phyloP scores from a whole-genome alignment of 305 asterid genomes.

The Fraxinus velutina region DNA sequence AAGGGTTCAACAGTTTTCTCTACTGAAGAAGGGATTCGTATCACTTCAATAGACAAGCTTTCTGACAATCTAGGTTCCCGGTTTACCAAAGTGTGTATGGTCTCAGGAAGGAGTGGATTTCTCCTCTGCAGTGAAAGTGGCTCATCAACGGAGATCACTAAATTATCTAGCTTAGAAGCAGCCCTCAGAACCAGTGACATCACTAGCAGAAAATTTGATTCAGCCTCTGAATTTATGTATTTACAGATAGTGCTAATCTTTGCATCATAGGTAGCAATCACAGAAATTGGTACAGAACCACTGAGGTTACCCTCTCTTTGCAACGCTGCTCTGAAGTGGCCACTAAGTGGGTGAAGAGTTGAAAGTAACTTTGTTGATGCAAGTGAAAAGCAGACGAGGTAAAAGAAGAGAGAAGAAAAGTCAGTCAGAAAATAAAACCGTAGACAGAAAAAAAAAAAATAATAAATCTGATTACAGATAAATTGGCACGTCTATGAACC shows the following conservation, averaged over 20 bases:
- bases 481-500: conserved; percentile 12
- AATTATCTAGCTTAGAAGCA: conserved; percentile 50
- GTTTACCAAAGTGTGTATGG: conserved; percentile 39
- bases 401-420: not conserved
- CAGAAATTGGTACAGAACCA: conserved; percentile 74
- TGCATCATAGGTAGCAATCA: conserved; percentile 62
- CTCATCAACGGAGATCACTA: conserved; percentile 40
- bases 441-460: not conserved
- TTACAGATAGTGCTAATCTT: conserved; percentile 64
- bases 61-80: conserved; percentile 36
- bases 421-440: not conserved
- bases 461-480: conserved; percentile 4
- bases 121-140: conserved; percentile 61
- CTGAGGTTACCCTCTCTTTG: conserved; percentile 51
- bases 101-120: conserved; percentile 44
- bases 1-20: conserved; percentile 48
- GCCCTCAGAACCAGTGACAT: conserved; percentile 58
- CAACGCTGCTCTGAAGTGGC: conserved; percentile 83
- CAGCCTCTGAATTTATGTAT: conserved; percentile 57
- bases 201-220: conserved; percentile 44
- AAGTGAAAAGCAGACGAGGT: conserved; percentile 20
- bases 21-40: conserved; percentile 57
- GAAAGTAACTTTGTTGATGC: conserved; percentile 62
- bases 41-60: conserved; percentile 47
- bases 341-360: conserved; percentile 70